Evolutionary conservation across 83 land plant species (phyloP).

Genomic region (Isoetes engelmannii): DNA sequence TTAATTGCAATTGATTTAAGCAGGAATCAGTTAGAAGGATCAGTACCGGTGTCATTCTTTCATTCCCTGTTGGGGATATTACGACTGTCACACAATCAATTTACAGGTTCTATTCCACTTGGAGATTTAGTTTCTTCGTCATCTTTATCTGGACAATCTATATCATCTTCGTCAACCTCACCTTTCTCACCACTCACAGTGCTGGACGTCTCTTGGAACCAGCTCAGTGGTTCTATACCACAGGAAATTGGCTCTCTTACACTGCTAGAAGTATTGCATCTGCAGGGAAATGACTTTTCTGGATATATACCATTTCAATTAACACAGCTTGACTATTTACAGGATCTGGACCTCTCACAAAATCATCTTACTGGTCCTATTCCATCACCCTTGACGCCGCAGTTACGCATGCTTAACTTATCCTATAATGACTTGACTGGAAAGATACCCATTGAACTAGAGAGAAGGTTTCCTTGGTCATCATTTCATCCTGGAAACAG

Average conservation of each 20-base stretch:
- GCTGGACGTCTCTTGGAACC: conserved; percentile 5
- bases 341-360: neutral
- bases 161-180: neutral
- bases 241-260: conserved; percentile 6
- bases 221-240: conserved; percentile 10
- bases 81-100: neutral
- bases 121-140: neutral
- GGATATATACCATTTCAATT: neutral
- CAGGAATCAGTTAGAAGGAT: conserved; percentile 37
- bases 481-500: conserved; percentile 78
- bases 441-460: conserved; percentile 12
- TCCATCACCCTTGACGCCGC: neutral
- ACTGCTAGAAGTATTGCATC: neutral
- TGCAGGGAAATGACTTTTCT: conserved; percentile 4
- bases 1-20: conserved; percentile 47
- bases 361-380: conserved; percentile 5
- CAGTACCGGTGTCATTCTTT: neutral
- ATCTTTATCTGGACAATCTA: neutral
- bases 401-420: neutral
- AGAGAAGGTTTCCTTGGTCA: conserved; percentile 34
- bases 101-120: conserved; percentile 1
- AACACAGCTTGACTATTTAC: neutral
- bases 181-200: conserved; percentile 1
- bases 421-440: conserved; percentile 28
- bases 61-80: neutral